Evolutionary conservation across 148 eudicot species (phyloP).

Genomic region (Vaccinium corymbosum): DNA sequence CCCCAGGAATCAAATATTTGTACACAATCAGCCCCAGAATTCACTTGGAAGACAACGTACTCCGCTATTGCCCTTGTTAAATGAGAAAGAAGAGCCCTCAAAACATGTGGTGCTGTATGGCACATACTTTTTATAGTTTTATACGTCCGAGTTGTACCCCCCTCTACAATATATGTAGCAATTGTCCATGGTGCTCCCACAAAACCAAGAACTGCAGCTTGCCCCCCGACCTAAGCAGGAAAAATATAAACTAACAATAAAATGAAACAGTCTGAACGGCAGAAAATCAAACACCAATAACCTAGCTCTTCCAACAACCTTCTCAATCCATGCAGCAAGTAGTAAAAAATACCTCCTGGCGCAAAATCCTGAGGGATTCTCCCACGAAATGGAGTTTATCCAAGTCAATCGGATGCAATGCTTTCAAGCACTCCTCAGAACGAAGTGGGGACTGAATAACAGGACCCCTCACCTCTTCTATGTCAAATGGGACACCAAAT

Average conservation of each 20-base stretch:
- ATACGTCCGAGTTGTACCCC: conserved; percentile 91
- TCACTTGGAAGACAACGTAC: conserved; percentile 76
- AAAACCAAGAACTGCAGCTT: conserved; percentile 93
- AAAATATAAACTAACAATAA: background rate
- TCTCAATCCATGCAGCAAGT: background rate
- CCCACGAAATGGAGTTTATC: conserved; percentile 79
- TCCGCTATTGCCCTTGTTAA: conserved; percentile 75
- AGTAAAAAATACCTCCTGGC: conserved; percentile 52
- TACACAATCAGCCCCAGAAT: conserved; percentile 90
- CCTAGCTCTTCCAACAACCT: conserved; percentile 5
- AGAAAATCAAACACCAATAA: background rate
- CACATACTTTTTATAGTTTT: conserved; percentile 94
- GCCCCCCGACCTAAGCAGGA: conserved; percentile 62
- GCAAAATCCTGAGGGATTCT: conserved; percentile 74
- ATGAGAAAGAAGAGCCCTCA: conserved; percentile 73
- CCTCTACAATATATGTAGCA: conserved; percentile 94
- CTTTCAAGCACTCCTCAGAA: conserved; percentile 71
- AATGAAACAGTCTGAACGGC: background rate
- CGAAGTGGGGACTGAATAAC: conserved; percentile 91
- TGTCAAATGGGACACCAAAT: conserved; percentile 97
- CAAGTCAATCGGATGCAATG: conserved; percentile 78
- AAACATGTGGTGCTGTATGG: conserved; percentile 75
- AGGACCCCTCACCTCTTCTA: conserved; percentile 97
- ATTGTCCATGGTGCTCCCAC: conserved; percentile 99
- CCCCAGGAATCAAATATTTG: conserved; percentile 99